Base-by-base conservation (phyloP, 148 eudicot genomes). In the Silene conica region DNA sequence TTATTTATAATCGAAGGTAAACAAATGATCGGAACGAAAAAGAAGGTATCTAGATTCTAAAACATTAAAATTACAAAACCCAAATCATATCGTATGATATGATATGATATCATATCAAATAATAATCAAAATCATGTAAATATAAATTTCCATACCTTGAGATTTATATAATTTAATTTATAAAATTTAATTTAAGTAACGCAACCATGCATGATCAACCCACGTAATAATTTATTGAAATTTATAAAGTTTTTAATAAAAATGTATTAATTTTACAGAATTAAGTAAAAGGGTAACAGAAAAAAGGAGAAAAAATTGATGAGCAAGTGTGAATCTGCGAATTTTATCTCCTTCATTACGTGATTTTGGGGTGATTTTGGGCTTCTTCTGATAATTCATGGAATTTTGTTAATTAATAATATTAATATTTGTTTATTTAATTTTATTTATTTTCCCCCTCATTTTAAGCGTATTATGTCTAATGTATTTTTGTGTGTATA, bases 181-280 rank as follows among this genome's bases (percentile, higher is more conserved):
- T n/a, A n/a, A n/a, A 48, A 50, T 50, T 13, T 66, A 14, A 13
- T 14, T 13, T 14, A 25, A 25, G 38, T 26, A 63, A 63, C 22
- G n/a, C 43, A 63, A 31, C 67, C 67, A 26, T 63, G 69, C 52
- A 66, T 66, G 26, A 67, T 67, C 54, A 67, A 67, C 54, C 52
- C 70, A 43, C 25, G 52, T 41, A 67, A 43, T 8, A 50, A 50
- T 48, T 10, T 13, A 13, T 13, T 50, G 19, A 59, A 56, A 19
- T 56, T 56, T 56, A 56, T 56, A 16, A 63, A 63, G 4, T 12
- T 12, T 6, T 26, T 65, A 34, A 65, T 65, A 31, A 65, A 18
- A 38, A 65, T 20, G 69, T 65, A 38, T 65, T 50, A 34, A 65
- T 16, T 34, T 13, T 34, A 14, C 18, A 28, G 64, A 63, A 63